These are phyloP conservation scores for Monarda citriodora DNA, from an alignment of 305 asterid genomes.

Conservation along the genomic window DNA sequence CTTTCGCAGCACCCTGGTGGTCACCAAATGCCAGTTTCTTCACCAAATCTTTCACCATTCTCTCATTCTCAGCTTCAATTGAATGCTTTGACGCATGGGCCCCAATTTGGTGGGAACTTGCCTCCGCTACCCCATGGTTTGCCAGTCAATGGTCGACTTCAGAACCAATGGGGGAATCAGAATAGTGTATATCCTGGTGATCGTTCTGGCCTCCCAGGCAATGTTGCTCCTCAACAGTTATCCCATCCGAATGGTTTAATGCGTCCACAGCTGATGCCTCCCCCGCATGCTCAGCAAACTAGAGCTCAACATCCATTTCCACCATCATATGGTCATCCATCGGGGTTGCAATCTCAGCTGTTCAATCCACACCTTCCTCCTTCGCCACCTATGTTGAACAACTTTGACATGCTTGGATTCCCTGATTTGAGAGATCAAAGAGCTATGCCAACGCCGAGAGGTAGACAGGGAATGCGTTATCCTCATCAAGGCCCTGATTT, in stretches of 20 bases:
- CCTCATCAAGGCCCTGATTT: constrained; percentile 53
- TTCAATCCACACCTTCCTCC: constrained; percentile 58
- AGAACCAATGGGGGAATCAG: constrained; percentile 59
- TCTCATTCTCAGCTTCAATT: constrained; percentile 57
- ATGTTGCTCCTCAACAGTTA: constrained; percentile 50
- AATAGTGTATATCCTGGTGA: constrained; percentile 47
- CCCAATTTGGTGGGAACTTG: constrained; percentile 67
- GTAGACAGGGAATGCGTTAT: constrained; percentile 55
- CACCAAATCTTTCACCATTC: constrained; percentile 57
- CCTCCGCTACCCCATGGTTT: constrained; percentile 66
- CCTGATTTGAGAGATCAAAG: constrained; percentile 86
- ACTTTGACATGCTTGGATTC: constrained; percentile 59
- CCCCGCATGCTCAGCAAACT: constrained; percentile 62
- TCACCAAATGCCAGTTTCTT: constrained; percentile 41
- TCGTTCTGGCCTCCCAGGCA: constrained; percentile 49
- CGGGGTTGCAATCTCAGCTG: constrained; percentile 61
- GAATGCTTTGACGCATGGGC: constrained; percentile 49
- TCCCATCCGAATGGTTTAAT: constrained; percentile 67
- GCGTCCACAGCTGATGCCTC: constrained; percentile 53
- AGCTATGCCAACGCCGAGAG: constrained; percentile 57
- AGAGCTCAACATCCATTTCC: constrained; percentile 69
- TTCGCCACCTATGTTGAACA: constrained; percentile 47
- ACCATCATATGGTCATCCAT: constrained; percentile 56
- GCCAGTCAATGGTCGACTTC: constrained; percentile 54
- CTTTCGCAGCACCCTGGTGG: constrained; percentile 41